Conservation (phyloP, 2,329 filamentous ascomycete species). For the Aspergillus clavatus region DNA sequence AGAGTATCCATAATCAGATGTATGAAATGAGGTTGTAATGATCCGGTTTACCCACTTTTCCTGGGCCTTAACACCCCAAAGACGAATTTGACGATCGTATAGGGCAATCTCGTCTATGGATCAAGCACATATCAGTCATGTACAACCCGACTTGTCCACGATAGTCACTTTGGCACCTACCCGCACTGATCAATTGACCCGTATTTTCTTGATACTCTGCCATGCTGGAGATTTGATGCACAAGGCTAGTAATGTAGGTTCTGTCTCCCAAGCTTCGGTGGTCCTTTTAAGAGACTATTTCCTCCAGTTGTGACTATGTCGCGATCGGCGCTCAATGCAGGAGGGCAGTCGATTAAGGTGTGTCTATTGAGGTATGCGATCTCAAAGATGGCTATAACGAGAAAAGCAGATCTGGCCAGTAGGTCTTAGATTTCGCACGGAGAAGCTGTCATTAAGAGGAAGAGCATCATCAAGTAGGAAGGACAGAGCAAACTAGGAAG, state of each 20-base stretch:
- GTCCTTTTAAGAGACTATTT: neutral
- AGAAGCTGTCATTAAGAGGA: neutral
- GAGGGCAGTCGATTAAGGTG: too few species aligned
- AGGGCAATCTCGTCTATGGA: slow-evolving; percentile 83
- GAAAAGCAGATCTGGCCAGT: neutral
- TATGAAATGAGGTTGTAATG: neutral
- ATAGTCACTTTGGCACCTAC: slow-evolving; percentile 13
- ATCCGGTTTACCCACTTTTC: slow-evolving; percentile 53
- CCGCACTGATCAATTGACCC: slow-evolving; percentile 31
- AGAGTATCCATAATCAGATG: neutral
- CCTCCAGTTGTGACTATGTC: too few species aligned
- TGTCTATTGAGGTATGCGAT: neutral
- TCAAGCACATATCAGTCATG: slow-evolving; percentile 5
- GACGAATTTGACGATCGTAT: slow-evolving; percentile 93
- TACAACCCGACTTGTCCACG: neutral
- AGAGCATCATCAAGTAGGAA: neutral
- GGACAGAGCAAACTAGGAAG: neutral
- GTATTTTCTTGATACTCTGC: slow-evolving; percentile 24
- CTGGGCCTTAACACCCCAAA: slow-evolving; percentile 95
- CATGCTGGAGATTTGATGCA: neutral
- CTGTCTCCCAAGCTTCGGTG: neutral
- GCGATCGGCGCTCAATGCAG: too few species aligned
- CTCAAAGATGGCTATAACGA: too few species aligned
- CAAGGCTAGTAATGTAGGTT: neutral
- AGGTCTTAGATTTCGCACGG: neutral